Base-by-base conservation (phyloP, 2,329 filamentous ascomycete genomes). In the Xylariaceae sp. region DNA sequence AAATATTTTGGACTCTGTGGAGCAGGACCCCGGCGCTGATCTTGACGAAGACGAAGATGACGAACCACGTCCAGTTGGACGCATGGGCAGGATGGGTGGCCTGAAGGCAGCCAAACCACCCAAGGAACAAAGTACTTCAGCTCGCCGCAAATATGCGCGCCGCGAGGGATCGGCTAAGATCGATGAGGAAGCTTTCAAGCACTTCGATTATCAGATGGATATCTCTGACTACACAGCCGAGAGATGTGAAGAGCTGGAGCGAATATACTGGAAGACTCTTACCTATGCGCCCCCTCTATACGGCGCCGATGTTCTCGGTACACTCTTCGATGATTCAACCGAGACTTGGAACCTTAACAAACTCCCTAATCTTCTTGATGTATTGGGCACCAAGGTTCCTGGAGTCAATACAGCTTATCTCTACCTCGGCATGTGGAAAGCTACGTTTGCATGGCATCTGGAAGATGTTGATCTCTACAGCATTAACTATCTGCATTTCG, bases 341-440 rank as follows among this genome's bases (percentile, higher is more conserved):
- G 85, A 87, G 6, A 76, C 74, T 23, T 98, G 93, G 93, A 98
- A 98, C 58, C 81, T 98, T 36, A 93, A 94, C 58, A 94, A 95
- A 63, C 76, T 98, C 22, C 88, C 89, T 11, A 98, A 97, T 57
- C 71, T 98, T 45, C 77, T 98, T 32, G 93, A 98, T 66, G 88
- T 96, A 4, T 75, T 98, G 2, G 93, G 93, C 6, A 92, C 90
- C 45, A 95, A 96, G 58, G 89, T 98, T 7, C 94, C 93, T 3
- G 93, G 93, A 55, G 94, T 98, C 62, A 98, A 98, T 62, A 98
- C 92, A 2, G 92, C 93, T 2, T 98, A 98, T 62, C 79, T 98
- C 2, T 98, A 98, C 63, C 76, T 98, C 48, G 93, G 93, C 35
- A 98, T 98, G 93, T 98, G 93, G 93, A 97, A 97, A 67, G 92